These are phyloP conservation scores for Eucalyptus curtisii DNA, from an alignment of 345 rosid genomes.

Conservation along the genomic window DNA sequence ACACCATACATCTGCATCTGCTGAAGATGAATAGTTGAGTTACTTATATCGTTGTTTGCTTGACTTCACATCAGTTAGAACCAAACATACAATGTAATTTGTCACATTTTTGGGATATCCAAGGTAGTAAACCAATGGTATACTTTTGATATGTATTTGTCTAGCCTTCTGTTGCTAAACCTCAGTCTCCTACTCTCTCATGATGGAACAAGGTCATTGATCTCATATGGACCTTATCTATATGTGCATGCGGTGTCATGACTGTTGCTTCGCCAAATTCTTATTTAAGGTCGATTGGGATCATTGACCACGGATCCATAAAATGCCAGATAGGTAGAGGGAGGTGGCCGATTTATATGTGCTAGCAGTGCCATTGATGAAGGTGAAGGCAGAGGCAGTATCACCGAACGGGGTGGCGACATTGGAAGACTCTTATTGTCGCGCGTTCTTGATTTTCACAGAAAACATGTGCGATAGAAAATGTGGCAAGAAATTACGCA, in stretches of 20 bases:
- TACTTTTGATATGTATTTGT: background rate
- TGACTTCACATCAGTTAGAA: background rate
- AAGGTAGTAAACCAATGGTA: background rate
- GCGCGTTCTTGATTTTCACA: background rate
- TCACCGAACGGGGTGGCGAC: background rate
- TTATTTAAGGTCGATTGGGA: background rate
- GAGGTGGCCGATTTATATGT: background rate
- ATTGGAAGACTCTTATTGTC: background rate
- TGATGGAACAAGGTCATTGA: background rate
- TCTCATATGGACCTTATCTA: background rate
- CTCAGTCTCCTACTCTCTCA: background rate
- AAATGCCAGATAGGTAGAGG: background rate
- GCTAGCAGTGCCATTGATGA: background rate
- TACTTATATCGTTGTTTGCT: background rate
- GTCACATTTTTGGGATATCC: background rate
- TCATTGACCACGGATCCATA: background rate
- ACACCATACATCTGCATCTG: conserved; percentile 53
- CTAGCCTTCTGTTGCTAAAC: background rate
- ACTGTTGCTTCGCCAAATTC: background rate
- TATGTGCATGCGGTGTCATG: background rate
- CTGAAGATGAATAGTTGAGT: conserved; percentile 4
- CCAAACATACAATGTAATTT: background rate
- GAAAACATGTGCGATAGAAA: background rate
- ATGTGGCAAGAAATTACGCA: background rate
- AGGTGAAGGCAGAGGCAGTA: background rate